Percentiles rank a stretch among this genome's conserved stretches.
Evolutionary conservation across 2,329 filamentous ascomycete genomes (phyloP).

Genomic region (Alternaria sp.): DNA sequence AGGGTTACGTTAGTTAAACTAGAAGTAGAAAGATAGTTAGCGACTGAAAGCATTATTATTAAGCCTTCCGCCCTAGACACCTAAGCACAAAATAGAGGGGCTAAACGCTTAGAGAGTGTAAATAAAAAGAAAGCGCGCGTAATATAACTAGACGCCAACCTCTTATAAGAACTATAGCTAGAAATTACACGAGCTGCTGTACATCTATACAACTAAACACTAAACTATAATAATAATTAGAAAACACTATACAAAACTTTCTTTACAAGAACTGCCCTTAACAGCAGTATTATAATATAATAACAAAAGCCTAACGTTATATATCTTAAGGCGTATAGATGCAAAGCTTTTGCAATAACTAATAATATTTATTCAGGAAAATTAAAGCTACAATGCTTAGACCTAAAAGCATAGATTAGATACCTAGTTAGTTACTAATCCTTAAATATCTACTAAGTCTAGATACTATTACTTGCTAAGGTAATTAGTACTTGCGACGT

Average conservation of each 20-base stretch:
- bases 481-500: constrained; percentile 15
- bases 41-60: too few relatives aligned
- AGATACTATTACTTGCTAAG: constrained; percentile 10
- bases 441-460: constrained; percentile 14
- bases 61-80: constrained; percentile 14
- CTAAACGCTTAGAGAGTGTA: constrained; percentile 18
- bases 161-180: constrained; percentile 10
- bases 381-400: constrained; percentile 11
- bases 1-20: too few relatives aligned
- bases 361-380: constrained; percentile 1
- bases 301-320: constrained; percentile 6
- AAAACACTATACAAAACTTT: constrained; percentile 17
- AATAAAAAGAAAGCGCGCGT: constrained; percentile 13
- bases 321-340: constrained; percentile 17
- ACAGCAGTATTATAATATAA: not conserved
- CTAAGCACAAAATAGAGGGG: constrained; percentile 15
- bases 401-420: constrained; percentile 15
- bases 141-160: constrained; percentile 12
- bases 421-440: constrained; percentile 17
- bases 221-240: constrained; percentile 14
- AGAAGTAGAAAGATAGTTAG: too few relatives aligned
- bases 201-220: constrained; percentile 20
- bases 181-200: constrained; percentile 15
- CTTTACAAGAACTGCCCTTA: constrained; percentile 6
- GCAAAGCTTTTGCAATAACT: constrained; percentile 18